Conservation (phyloP, 345 rosid species). For the Salix suchowensis region DNA sequence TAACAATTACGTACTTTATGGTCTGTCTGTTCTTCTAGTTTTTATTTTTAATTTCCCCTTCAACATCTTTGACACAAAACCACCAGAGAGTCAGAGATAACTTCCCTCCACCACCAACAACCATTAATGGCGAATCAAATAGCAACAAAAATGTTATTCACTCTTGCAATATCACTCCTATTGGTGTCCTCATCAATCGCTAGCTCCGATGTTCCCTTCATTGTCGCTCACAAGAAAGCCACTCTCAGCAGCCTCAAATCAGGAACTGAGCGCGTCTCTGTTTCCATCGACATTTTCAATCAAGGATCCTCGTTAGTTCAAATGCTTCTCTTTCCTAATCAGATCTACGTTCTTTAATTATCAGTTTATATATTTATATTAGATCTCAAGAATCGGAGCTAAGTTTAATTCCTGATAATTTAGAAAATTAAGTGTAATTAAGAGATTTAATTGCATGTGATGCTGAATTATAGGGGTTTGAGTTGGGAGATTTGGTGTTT, state of each 20-base stretch:
- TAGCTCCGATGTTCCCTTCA: slow-evolving; percentile 73
- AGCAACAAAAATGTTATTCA: slow-evolving; percentile 25
- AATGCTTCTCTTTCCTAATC: neutral
- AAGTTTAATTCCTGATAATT: neutral
- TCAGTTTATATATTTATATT: neutral
- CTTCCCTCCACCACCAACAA: neutral
- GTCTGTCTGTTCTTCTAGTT: neutral
- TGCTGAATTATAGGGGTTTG: neutral
- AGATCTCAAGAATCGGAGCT: neutral
- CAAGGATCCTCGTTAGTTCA: slow-evolving; percentile 79
- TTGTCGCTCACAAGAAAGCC: slow-evolving; percentile 92
- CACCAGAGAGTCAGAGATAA: neutral
- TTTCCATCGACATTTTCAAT: slow-evolving; percentile 81
- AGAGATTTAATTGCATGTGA: neutral
- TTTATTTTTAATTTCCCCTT: neutral
- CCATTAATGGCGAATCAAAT: slow-evolving; percentile 29
- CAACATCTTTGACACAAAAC: neutral
- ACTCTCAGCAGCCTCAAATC: slow-evolving; percentile 71
- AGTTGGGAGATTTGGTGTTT: neutral
- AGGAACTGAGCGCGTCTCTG: slow-evolving; percentile 80
- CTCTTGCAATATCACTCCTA: slow-evolving; percentile 34
- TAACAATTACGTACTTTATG: neutral
- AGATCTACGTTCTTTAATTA: neutral
- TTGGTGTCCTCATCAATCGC: slow-evolving; percentile 50
- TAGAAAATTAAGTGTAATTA: neutral